A percentile compares a stretch with the other conserved stretches of the same genome.
These are phyloP conservation scores for Chaetothyriales sp. DNA, from an alignment of 2,329 filamentous ascomycete species.

Conservation along the genomic window DNA sequence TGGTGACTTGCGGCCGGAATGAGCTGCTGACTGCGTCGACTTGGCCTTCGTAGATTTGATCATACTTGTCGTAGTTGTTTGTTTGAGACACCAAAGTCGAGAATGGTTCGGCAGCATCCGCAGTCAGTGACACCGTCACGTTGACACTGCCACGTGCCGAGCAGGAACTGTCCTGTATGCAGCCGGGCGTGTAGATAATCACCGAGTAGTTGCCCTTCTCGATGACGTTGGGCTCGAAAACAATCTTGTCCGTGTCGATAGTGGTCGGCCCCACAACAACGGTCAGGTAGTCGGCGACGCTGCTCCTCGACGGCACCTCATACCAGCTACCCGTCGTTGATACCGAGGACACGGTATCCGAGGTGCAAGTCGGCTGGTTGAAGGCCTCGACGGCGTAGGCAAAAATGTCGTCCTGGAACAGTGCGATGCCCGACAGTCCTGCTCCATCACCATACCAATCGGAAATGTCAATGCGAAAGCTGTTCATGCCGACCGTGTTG, in stretches of 20 bases:
- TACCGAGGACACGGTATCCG: slow-evolving; percentile 48
- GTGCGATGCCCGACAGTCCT: slow-evolving; percentile 70
- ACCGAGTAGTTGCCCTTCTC: slow-evolving; percentile 87
- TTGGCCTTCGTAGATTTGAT: slow-evolving; percentile 74
- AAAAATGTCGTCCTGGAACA: slow-evolving; percentile 71
- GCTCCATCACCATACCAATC: slow-evolving; percentile 77
- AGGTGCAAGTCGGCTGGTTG: slow-evolving; percentile 72
- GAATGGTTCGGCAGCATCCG: slow-evolving; percentile 33
- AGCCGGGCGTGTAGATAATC: slow-evolving; percentile 85
- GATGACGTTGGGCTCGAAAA: slow-evolving; percentile 70
- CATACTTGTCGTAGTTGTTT: slow-evolving; percentile 94
- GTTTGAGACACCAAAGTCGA: slow-evolving; percentile 66
- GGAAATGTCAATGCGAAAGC: slow-evolving; percentile 71
- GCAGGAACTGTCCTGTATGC: slow-evolving; percentile 66
- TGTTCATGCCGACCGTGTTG: slow-evolving; percentile 74
- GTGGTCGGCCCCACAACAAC: slow-evolving; percentile 47
- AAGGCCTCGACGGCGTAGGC: slow-evolving; percentile 74
- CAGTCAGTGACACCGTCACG: slow-evolving; percentile 58
- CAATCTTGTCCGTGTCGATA: slow-evolving; percentile 47
- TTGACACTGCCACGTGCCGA: slow-evolving; percentile 64
- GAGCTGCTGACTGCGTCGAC: slow-evolving; percentile 59
- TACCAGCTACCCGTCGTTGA: slow-evolving; percentile 62
- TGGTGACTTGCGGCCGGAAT: slow-evolving; percentile 69
- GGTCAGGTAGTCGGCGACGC: slow-evolving; percentile 63
- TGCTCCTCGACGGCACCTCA: slow-evolving; percentile 50